Percentiles rank a stretch among this genome's conserved stretches.
phyloP scores from a whole-genome alignment of 495 filamentous ascomycete genomes.

The Aspergillus leporis region DNA sequence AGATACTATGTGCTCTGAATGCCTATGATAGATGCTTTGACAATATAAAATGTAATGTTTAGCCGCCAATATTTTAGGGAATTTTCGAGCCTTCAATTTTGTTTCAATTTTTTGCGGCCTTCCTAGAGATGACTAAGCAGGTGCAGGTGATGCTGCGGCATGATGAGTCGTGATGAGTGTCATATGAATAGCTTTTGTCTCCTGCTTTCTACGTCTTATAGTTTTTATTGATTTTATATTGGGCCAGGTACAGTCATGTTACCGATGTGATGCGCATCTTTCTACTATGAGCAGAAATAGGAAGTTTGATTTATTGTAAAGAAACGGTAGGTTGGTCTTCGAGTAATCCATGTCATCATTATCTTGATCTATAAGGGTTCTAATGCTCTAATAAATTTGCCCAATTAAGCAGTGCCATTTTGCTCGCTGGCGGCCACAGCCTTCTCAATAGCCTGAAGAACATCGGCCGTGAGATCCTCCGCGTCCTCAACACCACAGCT shows the following conservation, averaged over 20 bases:
- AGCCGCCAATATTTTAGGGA: not conserved
- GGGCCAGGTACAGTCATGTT: too few species aligned
- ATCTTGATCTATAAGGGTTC: conserved; percentile 21
- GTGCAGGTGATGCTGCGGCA: not conserved
- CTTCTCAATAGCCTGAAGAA: conserved; percentile 79
- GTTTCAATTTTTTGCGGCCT: conserved; percentile 20
- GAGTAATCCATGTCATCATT: conserved; percentile 14
- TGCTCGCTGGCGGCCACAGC: conserved; percentile 51
- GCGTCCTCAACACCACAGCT: conserved; percentile 94
- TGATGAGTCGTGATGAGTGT: too few species aligned
- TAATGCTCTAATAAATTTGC: conserved; percentile 11
- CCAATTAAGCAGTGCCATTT: conserved; percentile 27
- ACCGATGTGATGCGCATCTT: too few species aligned
- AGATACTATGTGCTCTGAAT: not conserved
- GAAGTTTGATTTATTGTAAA: too few species aligned
- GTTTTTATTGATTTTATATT: too few species aligned
- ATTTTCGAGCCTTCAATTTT: not conserved
- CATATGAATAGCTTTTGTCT: too few species aligned
- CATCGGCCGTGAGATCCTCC: conserved; percentile 78
- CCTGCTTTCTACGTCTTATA: too few species aligned
- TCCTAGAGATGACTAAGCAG: conserved; percentile 26
- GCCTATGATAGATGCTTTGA: not conserved
- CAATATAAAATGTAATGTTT: not conserved
- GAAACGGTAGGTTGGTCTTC: too few species aligned
- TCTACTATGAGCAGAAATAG: too few species aligned